These are phyloP conservation scores for Torrubiella hemipterigena DNA, from an alignment of 2,329 filamentous ascomycete genomes.

Conservation along the genomic window DNA sequence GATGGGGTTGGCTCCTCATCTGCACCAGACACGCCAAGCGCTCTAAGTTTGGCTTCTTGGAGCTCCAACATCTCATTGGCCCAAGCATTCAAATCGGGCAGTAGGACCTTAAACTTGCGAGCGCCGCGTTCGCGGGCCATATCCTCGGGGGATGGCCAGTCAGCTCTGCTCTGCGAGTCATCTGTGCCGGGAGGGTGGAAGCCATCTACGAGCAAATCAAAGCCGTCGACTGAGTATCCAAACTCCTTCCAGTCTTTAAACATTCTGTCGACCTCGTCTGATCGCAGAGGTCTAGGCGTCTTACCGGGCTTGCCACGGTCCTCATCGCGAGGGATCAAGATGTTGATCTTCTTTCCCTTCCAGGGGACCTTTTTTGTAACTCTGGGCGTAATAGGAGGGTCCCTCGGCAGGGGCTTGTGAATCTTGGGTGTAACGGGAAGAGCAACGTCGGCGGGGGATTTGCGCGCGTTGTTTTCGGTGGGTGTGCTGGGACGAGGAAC, in stretches of 20 bases:
- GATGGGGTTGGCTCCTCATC: slow-evolving; percentile 56
- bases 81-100: slow-evolving; percentile 60
- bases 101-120: slow-evolving; percentile 45
- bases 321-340: slow-evolving; percentile 57
- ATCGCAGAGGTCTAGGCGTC: slow-evolving; percentile 39
- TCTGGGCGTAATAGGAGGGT: slow-evolving; percentile 36
- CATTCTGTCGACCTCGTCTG: slow-evolving; percentile 47
- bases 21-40: slow-evolving; percentile 74
- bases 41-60: slow-evolving; percentile 83
- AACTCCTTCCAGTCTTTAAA: slow-evolving; percentile 54
- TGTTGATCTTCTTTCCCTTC: slow-evolving; percentile 64
- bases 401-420: slow-evolving; percentile 24
- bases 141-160: slow-evolving; percentile 55
- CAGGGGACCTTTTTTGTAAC: slow-evolving; percentile 62
- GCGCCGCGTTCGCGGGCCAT: slow-evolving; percentile 41
- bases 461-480: slow-evolving; percentile 9
- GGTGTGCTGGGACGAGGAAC: slow-evolving; percentile 12
- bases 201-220: slow-evolving; percentile 46
- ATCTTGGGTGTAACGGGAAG: slow-evolving; percentile 20
- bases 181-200: slow-evolving; percentile 23
- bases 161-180: slow-evolving; percentile 51
- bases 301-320: slow-evolving; percentile 47
- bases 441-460: slow-evolving; percentile 15
- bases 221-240: slow-evolving; percentile 58
- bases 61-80: slow-evolving; percentile 72